Conservation (phyloP, 2,329 filamentous ascomycete genomes). For the Ceratocystis huliohia region DNA sequence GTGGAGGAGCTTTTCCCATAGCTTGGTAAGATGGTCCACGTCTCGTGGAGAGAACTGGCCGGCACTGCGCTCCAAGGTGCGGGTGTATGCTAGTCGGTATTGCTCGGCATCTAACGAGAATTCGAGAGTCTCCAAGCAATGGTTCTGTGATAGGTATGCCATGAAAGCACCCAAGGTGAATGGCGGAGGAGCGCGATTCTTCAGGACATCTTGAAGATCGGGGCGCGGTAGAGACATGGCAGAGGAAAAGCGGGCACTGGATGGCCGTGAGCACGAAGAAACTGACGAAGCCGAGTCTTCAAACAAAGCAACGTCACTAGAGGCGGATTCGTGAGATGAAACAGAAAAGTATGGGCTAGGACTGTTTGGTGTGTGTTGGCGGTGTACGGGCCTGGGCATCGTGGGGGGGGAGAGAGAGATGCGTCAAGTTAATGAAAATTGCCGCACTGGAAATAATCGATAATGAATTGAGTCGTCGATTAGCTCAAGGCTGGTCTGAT, state of each 20-base stretch:
- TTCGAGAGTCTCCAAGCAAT: conserved; percentile 90
- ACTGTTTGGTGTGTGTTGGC: background rate
- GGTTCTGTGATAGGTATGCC: conserved; percentile 91
- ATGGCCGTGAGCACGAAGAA: conserved; percentile 34
- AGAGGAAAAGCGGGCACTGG: conserved; percentile 37
- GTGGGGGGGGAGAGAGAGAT: background rate
- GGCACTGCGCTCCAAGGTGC: conserved; percentile 26
- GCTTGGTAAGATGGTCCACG: conserved; percentile 56
- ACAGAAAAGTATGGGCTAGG: background rate
- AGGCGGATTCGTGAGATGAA: conserved; percentile 11
- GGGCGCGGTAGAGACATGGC: conserved; percentile 29
- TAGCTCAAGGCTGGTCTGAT: background rate
- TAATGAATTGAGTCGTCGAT: background rate
- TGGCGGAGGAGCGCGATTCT: conserved; percentile 72
- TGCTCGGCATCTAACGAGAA: conserved; percentile 90
- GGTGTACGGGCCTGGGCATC: conserved; percentile 12
- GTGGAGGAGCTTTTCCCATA: conserved; percentile 80
- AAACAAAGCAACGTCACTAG: conserved; percentile 11
- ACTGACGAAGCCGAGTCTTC: conserved; percentile 15
- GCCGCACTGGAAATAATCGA: background rate
- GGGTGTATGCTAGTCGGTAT: conserved; percentile 51
- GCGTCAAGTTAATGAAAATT: background rate
- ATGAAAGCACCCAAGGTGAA: conserved; percentile 90
- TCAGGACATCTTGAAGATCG: conserved; percentile 71
- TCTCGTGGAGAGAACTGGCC: conserved; percentile 31